These are phyloP conservation scores for Corymbia calophylla DNA, from an alignment of 441 rosid genomes.

Conservation along the genomic window DNA sequence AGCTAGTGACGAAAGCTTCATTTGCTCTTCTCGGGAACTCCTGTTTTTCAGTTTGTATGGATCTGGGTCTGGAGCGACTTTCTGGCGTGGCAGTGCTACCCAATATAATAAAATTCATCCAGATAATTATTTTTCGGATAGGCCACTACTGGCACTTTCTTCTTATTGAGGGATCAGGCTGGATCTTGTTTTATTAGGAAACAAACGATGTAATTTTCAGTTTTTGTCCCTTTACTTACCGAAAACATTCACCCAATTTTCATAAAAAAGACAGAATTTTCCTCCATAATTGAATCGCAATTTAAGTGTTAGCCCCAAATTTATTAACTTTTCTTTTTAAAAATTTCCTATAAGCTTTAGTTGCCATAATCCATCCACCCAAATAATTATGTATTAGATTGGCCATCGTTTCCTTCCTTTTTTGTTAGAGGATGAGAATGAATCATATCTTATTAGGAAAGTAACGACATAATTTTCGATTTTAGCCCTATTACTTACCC, in stretches of 20 bases:
- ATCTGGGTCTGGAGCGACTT: not conserved
- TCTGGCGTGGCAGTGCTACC: not conserved
- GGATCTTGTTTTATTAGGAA: not conserved
- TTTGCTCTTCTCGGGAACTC: not conserved
- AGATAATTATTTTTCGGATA: too few relatives aligned
- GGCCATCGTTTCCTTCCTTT: not conserved
- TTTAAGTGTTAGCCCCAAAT: not conserved
- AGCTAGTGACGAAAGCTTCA: conserved; percentile 25
- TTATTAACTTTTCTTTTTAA: not conserved
- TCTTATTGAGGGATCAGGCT: not conserved
- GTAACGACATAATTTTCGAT: not conserved
- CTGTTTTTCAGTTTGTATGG: not conserved
- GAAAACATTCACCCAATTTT: not conserved
- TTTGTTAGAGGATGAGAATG: not conserved
- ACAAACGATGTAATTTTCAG: not conserved
- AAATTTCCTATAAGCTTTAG: not conserved
- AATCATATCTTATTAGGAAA: not conserved
- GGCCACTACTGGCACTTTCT: too few relatives aligned
- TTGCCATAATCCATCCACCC: not conserved
- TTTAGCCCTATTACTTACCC: not conserved
- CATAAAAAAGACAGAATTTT: not conserved
- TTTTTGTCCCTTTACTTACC: not conserved
- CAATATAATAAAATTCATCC: too few relatives aligned
- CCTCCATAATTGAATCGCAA: not conserved
- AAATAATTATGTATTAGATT: not conserved